A percentile compares a stretch with the other conserved stretches of the same genome.
Evolutionary conservation across 352 stramenopile genomes (phyloP).

Genomic region (Phytophthora citrophthora): DNA sequence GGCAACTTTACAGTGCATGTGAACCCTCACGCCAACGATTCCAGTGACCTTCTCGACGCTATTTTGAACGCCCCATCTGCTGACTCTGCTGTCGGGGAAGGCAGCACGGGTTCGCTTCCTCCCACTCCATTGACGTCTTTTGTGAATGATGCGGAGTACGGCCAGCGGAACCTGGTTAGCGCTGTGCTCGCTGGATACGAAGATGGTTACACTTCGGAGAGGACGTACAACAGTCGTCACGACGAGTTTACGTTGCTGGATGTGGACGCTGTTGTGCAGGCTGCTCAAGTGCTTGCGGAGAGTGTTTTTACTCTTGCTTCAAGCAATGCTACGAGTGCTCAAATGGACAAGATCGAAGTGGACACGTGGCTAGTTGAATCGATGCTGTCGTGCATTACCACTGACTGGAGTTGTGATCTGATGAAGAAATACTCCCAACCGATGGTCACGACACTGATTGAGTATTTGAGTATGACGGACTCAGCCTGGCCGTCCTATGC

Average conservation of each 20-base stretch:
- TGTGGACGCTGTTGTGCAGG: slow-evolving; percentile 55
- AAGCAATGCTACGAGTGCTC: slow-evolving; percentile 46
- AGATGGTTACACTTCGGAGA: slow-evolving; percentile 47
- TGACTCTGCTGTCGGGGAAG: slow-evolving; percentile 38
- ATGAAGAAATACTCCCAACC: slow-evolving; percentile 76
- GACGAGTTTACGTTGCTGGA: slow-evolving; percentile 61
- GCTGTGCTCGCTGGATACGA: slow-evolving; percentile 81
- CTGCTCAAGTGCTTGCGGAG: slow-evolving; percentile 79
- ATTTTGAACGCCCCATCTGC: slow-evolving; percentile 59
- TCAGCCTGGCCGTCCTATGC: slow-evolving; percentile 62
- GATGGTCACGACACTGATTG: slow-evolving; percentile 66
- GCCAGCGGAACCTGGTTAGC: slow-evolving; percentile 58
- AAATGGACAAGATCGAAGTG: slow-evolving; percentile 53
- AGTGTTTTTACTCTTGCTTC: slow-evolving; percentile 70
- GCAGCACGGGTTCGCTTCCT: slow-evolving; percentile 53
- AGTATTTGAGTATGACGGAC: slow-evolving; percentile 59
- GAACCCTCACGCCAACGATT: slow-evolving; percentile 62
- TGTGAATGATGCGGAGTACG: slow-evolving; percentile 75
- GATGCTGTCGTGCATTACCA: slow-evolving; percentile 66
- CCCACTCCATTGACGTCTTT: slow-evolving; percentile 77
- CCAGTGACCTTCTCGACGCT: slow-evolving; percentile 51
- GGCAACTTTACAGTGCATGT: slow-evolving; percentile 76
- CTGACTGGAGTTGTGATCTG: slow-evolving; percentile 72
- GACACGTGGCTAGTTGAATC: slow-evolving; percentile 60
- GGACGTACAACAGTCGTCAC: slow-evolving; percentile 71